Conservation (phyloP, 2,329 filamentous ascomycete genomes). For the Sporothrix brunneoviolacea region DNA sequence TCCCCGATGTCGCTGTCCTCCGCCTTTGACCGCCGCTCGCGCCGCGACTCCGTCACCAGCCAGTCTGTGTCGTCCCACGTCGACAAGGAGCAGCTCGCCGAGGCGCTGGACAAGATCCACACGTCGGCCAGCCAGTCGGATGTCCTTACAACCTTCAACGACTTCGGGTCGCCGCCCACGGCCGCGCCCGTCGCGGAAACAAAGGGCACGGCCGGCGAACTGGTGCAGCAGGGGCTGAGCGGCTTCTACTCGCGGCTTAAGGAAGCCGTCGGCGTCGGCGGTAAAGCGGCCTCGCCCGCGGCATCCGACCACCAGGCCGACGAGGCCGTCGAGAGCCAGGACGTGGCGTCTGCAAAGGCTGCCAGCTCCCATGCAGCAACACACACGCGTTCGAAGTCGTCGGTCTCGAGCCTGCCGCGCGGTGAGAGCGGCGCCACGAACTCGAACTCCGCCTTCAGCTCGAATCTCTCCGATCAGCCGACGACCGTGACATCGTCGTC, state of each 20-base stretch:
- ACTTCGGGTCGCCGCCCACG: conserved; percentile 66
- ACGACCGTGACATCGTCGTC: conserved; percentile 34
- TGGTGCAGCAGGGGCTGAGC: conserved; percentile 78
- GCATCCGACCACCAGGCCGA: conserved; percentile 24
- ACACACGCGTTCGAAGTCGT: conserved; percentile 28
- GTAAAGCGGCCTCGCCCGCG: conserved; percentile 26
- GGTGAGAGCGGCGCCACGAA: conserved; percentile 25
- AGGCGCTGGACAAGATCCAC: conserved; percentile 81
- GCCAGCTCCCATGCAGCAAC: conserved; percentile 23
- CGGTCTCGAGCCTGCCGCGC: conserved; percentile 22
- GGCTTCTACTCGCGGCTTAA: conserved; percentile 82
- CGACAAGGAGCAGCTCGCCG: conserved; percentile 68
- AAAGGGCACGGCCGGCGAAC: conserved; percentile 63
- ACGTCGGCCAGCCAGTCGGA: conserved; percentile 79
- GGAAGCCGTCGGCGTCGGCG: conserved; percentile 69
- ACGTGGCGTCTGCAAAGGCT: conserved; percentile 36
- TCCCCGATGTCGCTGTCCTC: conserved; percentile 25
- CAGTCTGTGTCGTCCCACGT: conserved; percentile 45
- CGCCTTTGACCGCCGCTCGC: conserved; percentile 25
- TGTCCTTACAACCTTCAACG: conserved; percentile 86
- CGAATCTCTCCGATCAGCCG: conserved; percentile 27
- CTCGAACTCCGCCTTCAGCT: conserved; percentile 29
- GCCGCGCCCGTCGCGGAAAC: conserved; percentile 54
- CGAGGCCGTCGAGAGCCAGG: conserved; percentile 35
- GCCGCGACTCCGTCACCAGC: conserved; percentile 34